Evolutionary conservation across 2,329 filamentous ascomycete species (phyloP), one percentile per base, ranked within the genome.

Genomic region (Metarhizium humberi): DNA sequence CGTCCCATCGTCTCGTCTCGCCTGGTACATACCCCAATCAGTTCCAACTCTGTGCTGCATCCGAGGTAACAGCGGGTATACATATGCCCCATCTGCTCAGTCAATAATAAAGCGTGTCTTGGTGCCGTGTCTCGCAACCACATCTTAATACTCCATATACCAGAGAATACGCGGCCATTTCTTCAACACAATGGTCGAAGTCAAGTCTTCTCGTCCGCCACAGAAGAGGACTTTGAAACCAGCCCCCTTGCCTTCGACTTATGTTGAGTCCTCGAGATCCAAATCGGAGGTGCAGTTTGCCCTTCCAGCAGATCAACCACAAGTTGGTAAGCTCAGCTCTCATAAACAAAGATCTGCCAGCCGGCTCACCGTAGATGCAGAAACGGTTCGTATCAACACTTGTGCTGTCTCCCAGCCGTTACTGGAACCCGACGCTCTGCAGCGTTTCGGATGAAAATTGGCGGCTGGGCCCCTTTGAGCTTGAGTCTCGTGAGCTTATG

Each of bases 391-490:
- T 30, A 63, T 71, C 56, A 64, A 68, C 51, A 66, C 63, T 16
- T 54, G 60, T 6, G 60, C 62, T 10, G 61, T 65, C 18, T 56
- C 67, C 8, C 69, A 72, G 54, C 70, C 70, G 4, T 72, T 73
- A 46, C 59, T 73, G 7, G 65, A 73, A 43, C 67, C 67, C 10
- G 58, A 61, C 20, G 59, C 58, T 4, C 42, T 66, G n/a, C 56
- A 62, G 13, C 54, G 59, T 18, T 61, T 59, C 60, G 55, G 57
- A 46, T 58, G 53, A 51, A 58, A 52, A 2, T 6, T 40, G 11
- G 38, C 14, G 8, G 38, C 38, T 40, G 38, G 8, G 2, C 10
- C 2, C 32, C 10, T 34, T 11, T 34, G 6, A 40, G 8, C 38
- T 40, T 16, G 38, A 34, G 32, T 34, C 32, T 40, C 13, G 14